Conservation (phyloP, 257 asterid genomes). For the Petunia secreta region DNA sequence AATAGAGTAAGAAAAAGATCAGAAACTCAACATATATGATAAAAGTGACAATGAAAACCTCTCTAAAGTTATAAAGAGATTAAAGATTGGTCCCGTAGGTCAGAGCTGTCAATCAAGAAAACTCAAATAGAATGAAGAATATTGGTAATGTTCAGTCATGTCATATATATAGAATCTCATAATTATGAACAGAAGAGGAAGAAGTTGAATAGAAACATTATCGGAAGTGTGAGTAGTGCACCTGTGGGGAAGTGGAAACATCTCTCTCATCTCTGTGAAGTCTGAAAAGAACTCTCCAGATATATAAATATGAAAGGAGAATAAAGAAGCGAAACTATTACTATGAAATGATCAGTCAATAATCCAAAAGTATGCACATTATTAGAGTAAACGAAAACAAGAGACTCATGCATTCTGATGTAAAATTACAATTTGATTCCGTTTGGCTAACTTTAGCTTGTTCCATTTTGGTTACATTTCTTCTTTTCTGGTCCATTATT, state of each 20-base stretch:
- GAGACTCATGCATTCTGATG: neutral
- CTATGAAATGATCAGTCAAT: neutral
- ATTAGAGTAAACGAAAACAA: neutral
- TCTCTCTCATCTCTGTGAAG: conserved; percentile 19
- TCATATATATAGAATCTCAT: neutral
- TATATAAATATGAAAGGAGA: neutral
- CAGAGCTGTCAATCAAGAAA: conserved; percentile 14
- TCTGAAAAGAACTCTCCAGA: neutral
- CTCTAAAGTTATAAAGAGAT: neutral
- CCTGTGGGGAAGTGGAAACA: conserved; percentile 21
- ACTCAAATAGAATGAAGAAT: neutral
- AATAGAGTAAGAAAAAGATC: neutral
- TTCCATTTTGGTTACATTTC: no score
- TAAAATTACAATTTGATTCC: no score
- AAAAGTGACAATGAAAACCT: neutral
- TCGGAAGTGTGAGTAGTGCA: conserved; percentile 21
- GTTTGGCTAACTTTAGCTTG: no score
- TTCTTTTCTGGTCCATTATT: no score
- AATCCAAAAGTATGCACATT: neutral
- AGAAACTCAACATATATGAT: neutral
- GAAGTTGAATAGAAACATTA: conserved; percentile 20
- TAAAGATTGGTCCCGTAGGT: neutral
- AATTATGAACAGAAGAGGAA: conserved; percentile 14
- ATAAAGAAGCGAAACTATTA: neutral
- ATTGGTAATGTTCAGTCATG: neutral